Conservation (phyloP, 1,284 basidiomycete species). For the Ustilago trichophora region DNA sequence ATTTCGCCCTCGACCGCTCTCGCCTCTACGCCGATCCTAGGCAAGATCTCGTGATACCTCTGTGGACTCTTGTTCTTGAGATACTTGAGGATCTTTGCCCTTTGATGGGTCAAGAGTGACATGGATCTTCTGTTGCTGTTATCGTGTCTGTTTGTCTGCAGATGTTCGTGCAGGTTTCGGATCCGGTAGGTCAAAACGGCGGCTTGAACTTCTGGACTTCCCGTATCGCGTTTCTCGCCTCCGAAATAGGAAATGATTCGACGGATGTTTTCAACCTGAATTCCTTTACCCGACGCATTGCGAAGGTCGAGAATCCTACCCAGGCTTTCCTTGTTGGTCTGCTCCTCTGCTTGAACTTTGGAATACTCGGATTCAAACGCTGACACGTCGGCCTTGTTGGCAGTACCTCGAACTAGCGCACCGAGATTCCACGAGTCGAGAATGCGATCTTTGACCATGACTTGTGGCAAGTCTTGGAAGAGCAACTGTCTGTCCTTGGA, state of each 20-base stretch:
- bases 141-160: conserved; percentile 76
- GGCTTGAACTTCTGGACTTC: conserved; percentile 86
- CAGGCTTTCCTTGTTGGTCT: conserved; percentile 74
- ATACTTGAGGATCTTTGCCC: conserved; percentile 85
- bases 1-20: conserved; percentile 88
- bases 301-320: conserved; percentile 81
- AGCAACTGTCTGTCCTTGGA: conserved; percentile 51
- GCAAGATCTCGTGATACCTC: conserved; percentile 79
- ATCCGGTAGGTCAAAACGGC: conserved; percentile 87
- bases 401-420: conserved; percentile 31
- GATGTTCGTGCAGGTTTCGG: conserved; percentile 80
- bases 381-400: conserved; percentile 44
- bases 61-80: conserved; percentile 75
- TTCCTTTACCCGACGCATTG: conserved; percentile 84
- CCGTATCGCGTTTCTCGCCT: conserved; percentile 72
- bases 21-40: conserved; percentile 79
- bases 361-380: conserved; percentile 45
- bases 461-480: conserved; percentile 59
- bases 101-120: conserved; percentile 79
- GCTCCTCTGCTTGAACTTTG: conserved; percentile 68
- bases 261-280: conserved; percentile 84
- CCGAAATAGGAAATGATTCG: conserved; percentile 85
- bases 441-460: conserved; percentile 62
- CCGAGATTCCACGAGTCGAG: conserved; percentile 51
- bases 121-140: conserved; percentile 79